Evolutionary conservation across 116 monocot species (phyloP), one percentile per base, ranked within the genome.

Genomic region (Thalassia testudinum): DNA sequence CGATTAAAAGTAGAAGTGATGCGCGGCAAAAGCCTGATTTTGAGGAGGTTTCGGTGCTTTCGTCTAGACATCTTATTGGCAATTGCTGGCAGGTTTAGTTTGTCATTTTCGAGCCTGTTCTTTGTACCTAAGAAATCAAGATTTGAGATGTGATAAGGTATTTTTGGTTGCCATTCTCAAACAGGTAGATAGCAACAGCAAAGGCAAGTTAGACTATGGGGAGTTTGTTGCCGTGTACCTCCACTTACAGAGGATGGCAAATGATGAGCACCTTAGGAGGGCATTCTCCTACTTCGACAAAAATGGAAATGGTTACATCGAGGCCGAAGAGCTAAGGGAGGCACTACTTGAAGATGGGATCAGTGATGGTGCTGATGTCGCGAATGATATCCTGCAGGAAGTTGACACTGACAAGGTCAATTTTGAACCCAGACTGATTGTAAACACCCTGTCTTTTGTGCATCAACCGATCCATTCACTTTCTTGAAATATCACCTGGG

Each of bases 221-320:
- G 88, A 97, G 52, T 88, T 97, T 64, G 69, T 82, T 53, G 95
- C 95, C 3, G 75, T 85, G 18, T 85, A 79, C 30, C 85, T 88
- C 62, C 95, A 88, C 57, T 55, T 85, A 44, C 95, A 82, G 44
- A 81, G 82, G 65, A 79, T 97, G 85, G 87, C 87, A 38, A 93
- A 93, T 50, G 85, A 97, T 54, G 88, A 88, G 28, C 88, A 85
- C 60, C 74, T 95, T 21, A 63, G 75, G 27, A 67, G 59, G 49
- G 88, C 88, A 19, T 88, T 95, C 68, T 74, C 82, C 12, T 82
- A 75, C 62, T 95, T 95, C 54, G 85, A 88, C 51, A 88, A 85
- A 53, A 85, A 88, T 59, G 68, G 77, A 11, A 97, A 97, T 72
- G 89, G 88, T 20, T 85, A 56, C 42, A 88, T 88, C 21, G 89